These are phyloP conservation scores for Colletotrichum aenigma DNA, from an alignment of 2,329 filamentous ascomycete genomes.

Conservation along the genomic window DNA sequence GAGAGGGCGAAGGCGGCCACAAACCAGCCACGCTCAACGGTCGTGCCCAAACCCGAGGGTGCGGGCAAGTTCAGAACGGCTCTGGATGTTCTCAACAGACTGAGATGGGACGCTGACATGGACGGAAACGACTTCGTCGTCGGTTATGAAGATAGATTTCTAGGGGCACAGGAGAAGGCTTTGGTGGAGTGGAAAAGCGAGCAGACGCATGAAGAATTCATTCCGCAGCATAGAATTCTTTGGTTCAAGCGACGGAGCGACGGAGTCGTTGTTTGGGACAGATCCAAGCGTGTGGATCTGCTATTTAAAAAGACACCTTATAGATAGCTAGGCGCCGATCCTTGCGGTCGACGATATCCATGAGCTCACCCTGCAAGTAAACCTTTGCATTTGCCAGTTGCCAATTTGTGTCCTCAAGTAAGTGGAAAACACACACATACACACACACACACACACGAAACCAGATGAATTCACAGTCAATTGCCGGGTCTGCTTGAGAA, in stretches of 20 bases:
- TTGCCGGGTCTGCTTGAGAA: neutral
- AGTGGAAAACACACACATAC: neutral
- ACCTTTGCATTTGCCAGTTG: neutral
- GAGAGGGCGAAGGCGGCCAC: neutral
- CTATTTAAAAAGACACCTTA: constrained; percentile 29
- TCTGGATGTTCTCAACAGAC: constrained; percentile 61
- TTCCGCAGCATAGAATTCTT: constrained; percentile 67
- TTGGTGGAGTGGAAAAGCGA: constrained; percentile 64
- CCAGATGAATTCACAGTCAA: neutral
- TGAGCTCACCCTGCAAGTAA: neutral
- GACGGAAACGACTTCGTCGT: constrained; percentile 59
- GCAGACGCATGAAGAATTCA: constrained; percentile 69
- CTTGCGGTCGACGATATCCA: neutral
- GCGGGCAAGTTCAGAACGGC: constrained; percentile 59
- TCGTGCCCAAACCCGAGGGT: constrained; percentile 32
- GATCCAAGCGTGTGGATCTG: constrained; percentile 54
- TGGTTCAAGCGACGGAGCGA: constrained; percentile 63
- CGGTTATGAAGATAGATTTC: constrained; percentile 66
- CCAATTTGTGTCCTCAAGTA: neutral
- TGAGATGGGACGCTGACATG: constrained; percentile 63
- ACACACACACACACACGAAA: neutral
- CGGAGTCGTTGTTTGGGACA: constrained; percentile 60
- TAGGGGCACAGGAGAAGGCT: constrained; percentile 56
- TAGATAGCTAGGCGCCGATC: neutral
- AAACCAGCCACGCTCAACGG: neutral